phyloP scores from a whole-genome alignment of 805 yeast genomes.

The Saitoella complicata region DNA sequence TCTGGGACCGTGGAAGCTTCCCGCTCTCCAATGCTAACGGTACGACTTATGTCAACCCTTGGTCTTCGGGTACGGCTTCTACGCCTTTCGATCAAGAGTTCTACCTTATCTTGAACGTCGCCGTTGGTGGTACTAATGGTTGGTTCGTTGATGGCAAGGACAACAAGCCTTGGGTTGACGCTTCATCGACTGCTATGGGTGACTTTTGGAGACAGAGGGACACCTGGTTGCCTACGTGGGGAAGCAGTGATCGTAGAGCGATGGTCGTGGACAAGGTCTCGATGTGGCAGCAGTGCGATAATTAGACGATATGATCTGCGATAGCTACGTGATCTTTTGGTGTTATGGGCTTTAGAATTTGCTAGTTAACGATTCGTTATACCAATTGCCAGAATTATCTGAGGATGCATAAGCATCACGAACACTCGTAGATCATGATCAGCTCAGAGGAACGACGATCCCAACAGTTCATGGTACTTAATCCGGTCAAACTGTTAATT shows the following conservation, averaged over 20 bases:
- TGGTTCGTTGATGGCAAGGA: slow-evolving; percentile 8
- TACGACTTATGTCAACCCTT: slow-evolving; percentile 5
- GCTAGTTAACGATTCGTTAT: no score
- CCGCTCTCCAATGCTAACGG: slow-evolving; percentile 3
- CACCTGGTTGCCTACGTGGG: slow-evolving; percentile 9
- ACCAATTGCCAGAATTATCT: no score
- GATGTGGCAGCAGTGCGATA: slow-evolving; percentile 1
- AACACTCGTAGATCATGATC: no score
- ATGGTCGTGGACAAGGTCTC: slow-evolving; percentile 9
- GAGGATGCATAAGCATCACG: no score
- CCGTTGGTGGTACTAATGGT: slow-evolving; percentile 12
- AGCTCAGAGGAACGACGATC: no score
- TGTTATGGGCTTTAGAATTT: no score
- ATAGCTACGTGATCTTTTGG: no score
- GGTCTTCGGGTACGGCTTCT: slow-evolving; percentile 5
- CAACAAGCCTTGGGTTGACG: slow-evolving; percentile 10
- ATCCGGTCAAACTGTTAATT: no score
- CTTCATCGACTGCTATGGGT: slow-evolving; percentile 6
- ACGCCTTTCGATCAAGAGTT: slow-evolving; percentile 12
- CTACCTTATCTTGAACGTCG: slow-evolving; percentile 9
- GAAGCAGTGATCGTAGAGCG: slow-evolving; percentile 4
- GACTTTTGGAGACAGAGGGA: slow-evolving; percentile 7
- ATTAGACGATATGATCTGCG: no score
- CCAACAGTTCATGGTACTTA: no score
- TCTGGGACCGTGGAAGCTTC: slow-evolving; percentile 7